These are phyloP conservation scores for Collybiopsis luxurians DNA, from an alignment of 768 basidiomycete species.

Conservation along the genomic window DNA sequence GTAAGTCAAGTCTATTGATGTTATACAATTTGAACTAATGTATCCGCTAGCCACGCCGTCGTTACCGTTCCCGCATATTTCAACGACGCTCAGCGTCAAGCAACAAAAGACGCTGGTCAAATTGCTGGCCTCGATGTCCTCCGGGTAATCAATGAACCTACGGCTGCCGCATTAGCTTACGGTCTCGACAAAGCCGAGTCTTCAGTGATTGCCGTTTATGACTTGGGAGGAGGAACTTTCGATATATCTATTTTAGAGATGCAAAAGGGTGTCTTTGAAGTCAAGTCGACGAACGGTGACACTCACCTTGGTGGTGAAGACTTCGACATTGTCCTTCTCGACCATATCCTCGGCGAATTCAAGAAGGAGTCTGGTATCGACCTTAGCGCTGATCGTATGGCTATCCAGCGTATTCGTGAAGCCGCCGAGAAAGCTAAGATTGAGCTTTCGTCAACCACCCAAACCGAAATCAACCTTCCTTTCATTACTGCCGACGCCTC, in stretches of 20 bases:
- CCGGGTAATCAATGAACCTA: constrained; percentile 98
- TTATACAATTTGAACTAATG: constrained; percentile 4
- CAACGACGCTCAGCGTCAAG: constrained; percentile 99
- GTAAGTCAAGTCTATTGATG: too few relatives aligned
- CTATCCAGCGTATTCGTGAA: constrained; percentile 98
- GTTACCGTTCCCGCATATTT: constrained; percentile 98
- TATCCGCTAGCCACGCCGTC: constrained; percentile 66
- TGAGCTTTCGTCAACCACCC: constrained; percentile 89
- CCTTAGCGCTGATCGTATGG: constrained; percentile 86
- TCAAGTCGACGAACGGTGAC: constrained; percentile 99
- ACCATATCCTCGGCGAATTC: constrained; percentile 86
- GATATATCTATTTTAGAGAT: constrained; percentile 99
- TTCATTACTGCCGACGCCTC: constrained; percentile 97
- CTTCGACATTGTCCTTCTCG: constrained; percentile 89
- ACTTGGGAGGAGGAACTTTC: constrained; percentile 97
- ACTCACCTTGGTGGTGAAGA: constrained; percentile 97
- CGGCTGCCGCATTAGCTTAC: constrained; percentile 97
- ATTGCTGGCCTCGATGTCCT: constrained; percentile 97
- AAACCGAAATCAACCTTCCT: constrained; percentile 96
- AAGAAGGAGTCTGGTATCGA: constrained; percentile 89
- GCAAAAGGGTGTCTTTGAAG: constrained; percentile 99
- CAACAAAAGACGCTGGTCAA: constrained; percentile 96
- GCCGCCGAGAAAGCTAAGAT: constrained; percentile 99
- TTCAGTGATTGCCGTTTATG: constrained; percentile 93
- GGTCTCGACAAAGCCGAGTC: constrained; percentile 89